These are phyloP conservation scores for Ligustrum vulgare DNA, from an alignment of 257 asterid species.

Conservation along the genomic window DNA sequence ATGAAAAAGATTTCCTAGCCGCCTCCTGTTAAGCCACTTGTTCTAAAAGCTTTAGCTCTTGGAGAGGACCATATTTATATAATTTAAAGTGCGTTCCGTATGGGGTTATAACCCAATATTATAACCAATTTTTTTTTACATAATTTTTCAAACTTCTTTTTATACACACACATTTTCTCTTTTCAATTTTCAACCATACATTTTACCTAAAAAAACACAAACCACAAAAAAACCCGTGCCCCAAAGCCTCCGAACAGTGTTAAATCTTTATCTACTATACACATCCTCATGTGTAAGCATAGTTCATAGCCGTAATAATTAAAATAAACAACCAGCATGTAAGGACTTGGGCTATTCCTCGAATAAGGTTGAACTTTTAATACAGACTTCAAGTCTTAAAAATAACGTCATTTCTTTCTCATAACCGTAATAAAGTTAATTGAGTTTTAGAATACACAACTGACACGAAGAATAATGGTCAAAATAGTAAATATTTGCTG, in stretches of 20 bases:
- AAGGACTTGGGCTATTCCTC: neutral
- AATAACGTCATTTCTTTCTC: neutral
- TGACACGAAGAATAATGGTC: neutral
- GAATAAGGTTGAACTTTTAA: neutral
- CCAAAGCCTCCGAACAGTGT: too few relatives aligned
- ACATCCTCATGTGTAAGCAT: neutral
- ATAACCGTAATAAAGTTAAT: neutral
- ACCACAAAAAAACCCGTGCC: too few relatives aligned
- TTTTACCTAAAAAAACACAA: too few relatives aligned
- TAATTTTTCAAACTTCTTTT: too few relatives aligned
- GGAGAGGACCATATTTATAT: neutral
- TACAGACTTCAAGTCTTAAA: neutral
- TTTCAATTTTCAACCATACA: too few relatives aligned
- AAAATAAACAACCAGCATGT: neutral
- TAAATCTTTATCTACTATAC: neutral
- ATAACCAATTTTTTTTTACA: too few relatives aligned
- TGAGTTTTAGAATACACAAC: neutral
- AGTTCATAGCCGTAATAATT: neutral
- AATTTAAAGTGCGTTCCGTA: too few relatives aligned
- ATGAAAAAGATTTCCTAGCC: neutral
- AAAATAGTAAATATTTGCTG: slow-evolving; percentile 5
- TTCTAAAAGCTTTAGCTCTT: neutral
- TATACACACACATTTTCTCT: too few relatives aligned
- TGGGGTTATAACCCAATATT: too few relatives aligned
- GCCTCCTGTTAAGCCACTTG: neutral